Evolutionary conservation across 345 rosid species (phyloP), one percentile per base, ranked within the genome.

Genomic region (Eucalyptus pumila): DNA sequence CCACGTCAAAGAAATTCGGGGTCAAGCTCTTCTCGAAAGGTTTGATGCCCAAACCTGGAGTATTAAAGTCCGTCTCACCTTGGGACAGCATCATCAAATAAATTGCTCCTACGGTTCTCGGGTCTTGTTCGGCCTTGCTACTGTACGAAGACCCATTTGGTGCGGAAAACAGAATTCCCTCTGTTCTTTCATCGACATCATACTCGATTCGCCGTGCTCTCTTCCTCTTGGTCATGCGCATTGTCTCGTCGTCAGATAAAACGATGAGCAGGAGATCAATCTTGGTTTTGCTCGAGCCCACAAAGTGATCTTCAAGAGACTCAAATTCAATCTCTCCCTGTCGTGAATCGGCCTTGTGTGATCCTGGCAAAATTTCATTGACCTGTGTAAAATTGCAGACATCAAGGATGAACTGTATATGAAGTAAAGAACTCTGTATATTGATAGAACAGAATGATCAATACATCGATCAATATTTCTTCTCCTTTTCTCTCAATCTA

Each of bases 281-380:
- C 45, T 76, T 37, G 83, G 47, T 37, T 47, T 76, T 76, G 83
- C 47, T 76, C 3, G 15, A 76, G 47, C 83, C 83, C 15, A 40
- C 47, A 11, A 21, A 37, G 83, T 26, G 47, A 40, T 76, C 83
- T 76, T 37, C 47, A 21, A 76, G 83, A 37, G 83, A 37, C 83
- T 69, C 42, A 17, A 32, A 69, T 69, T 69, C 44, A 34, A 69
- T 34, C 80, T 76, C 47, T 76, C 45, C 47, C 15, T 11, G 14
- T 23, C 8, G 27, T 6, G 45, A 76, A 76, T 76, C 15, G 27
- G 47, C 65, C 89, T 87, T n/a, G 9, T 32, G 23, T 24, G 65
- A 50, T 50, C 80, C 44, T 2, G 80, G 47, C 91, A 92, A 89
- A 91, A 69, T 86, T 91, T 92, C 44, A 87, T 86, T 40, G 93